Evolutionary conservation across 306 rosid species (phyloP).

Genomic region (Sophora flavescens): DNA sequence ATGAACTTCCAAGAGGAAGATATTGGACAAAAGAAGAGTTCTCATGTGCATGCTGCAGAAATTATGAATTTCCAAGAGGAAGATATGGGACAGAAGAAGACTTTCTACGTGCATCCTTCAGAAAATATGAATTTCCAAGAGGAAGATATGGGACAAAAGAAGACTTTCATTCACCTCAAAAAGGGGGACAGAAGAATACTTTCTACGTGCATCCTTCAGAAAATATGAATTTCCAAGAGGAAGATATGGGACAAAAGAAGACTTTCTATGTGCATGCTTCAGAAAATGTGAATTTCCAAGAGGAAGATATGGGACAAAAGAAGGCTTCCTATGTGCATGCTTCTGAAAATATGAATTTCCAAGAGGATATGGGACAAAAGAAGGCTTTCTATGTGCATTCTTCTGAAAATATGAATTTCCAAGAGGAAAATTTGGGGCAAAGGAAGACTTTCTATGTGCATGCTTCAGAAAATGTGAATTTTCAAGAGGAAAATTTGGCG

Average conservation of each 20-base stretch:
- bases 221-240: constrained; percentile 38
- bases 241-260: constrained; percentile 28
- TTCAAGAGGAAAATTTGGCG: constrained; percentile 52
- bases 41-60: constrained; percentile 36
- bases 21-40: constrained; percentile 37
- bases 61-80: constrained; percentile 31
- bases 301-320: too few relatives aligned
- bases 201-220: constrained; percentile 36
- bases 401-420: too few relatives aligned
- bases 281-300: background rate
- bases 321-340: constrained; percentile 14
- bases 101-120: constrained; percentile 21
- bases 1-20: constrained; percentile 47
- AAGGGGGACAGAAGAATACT: constrained; percentile 14
- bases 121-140: constrained; percentile 41
- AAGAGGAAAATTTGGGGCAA: too few relatives aligned
- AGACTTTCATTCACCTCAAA: too few relatives aligned
- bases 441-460: constrained; percentile 35
- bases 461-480: constrained; percentile 44
- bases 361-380: constrained; percentile 31
- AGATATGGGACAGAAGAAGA: constrained; percentile 35
- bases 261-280: constrained; percentile 15
- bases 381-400: constrained; percentile 18
- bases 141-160: constrained; percentile 34
- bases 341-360: constrained; percentile 36